phyloP scores from a whole-genome alignment of 208 protist genomes.

The Borovskyia barvae region DNA sequence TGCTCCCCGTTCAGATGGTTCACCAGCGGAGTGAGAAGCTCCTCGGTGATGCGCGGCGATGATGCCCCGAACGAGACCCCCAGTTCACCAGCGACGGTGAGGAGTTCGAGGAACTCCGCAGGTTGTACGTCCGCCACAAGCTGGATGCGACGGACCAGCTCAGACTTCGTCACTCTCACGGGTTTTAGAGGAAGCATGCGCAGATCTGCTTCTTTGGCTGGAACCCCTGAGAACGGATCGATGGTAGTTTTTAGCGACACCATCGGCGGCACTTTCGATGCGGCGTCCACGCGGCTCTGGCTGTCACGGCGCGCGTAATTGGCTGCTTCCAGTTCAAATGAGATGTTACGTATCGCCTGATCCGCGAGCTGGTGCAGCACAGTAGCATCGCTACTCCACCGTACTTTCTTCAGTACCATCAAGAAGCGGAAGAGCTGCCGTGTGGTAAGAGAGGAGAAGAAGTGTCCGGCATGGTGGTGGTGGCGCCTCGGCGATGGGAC shows the following conservation, averaged over 20 bases:
- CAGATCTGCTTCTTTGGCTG: neutral
- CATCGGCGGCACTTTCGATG: neutral
- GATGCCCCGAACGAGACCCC: conserved; percentile 50
- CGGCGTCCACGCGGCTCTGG: neutral
- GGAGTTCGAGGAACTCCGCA: conserved; percentile 51
- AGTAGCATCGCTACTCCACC: conserved; percentile 41
- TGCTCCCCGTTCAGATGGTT: conserved; percentile 35
- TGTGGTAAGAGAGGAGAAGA: conserved; percentile 76
- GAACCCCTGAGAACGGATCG: neutral
- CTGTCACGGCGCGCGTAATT: neutral
- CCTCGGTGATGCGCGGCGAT: conserved; percentile 32
- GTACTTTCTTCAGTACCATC: conserved; percentile 46
- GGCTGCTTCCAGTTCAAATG: conserved; percentile 63
- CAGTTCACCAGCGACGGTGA: conserved; percentile 61
- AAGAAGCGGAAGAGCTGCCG: conserved; percentile 76
- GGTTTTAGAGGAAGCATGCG: neutral
- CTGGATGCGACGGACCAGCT: conserved; percentile 24
- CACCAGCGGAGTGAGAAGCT: conserved; percentile 58
- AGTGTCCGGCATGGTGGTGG: conserved; percentile 32
- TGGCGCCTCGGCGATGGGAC: neutral
- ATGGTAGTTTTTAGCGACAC: neutral
- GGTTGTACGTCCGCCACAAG: conserved; percentile 35
- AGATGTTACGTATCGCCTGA: conserved; percentile 73
- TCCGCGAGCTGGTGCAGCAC: conserved; percentile 57
- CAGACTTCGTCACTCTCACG: neutral